Conservation (phyloP, 2,329 filamentous ascomycete genomes). For the Fusarium goolgardi region DNA sequence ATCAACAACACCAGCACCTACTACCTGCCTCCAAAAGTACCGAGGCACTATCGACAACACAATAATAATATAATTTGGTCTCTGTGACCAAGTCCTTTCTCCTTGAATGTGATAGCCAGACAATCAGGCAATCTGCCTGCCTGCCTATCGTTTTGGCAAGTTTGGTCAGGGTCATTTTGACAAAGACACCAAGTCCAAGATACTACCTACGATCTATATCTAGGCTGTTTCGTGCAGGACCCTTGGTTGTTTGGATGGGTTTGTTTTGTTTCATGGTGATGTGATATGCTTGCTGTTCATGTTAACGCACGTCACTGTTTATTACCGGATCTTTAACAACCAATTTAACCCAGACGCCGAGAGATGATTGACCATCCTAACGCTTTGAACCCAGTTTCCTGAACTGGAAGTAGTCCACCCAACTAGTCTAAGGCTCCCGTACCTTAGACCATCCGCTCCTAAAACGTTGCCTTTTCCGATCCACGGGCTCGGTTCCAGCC, state of each 20-base stretch:
- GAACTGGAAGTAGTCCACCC: conserved; percentile 38
- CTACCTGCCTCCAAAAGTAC: not conserved
- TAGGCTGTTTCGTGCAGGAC: conserved; percentile 12
- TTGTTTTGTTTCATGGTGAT: conserved; percentile 8
- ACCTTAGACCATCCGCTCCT: conserved; percentile 32
- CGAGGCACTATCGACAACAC: not conserved
- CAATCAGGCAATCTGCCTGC: not conserved
- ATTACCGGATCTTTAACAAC: conserved; percentile 27
- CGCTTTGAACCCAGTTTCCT: conserved; percentile 42
- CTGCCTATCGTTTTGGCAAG: not conserved
- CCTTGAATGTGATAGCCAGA: not conserved
- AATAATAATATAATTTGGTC: not conserved
- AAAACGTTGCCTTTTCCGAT: conserved; percentile 37
- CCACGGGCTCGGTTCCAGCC: conserved; percentile 30
- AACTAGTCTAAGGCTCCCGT: conserved; percentile 33
- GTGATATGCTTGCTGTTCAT: not conserved
- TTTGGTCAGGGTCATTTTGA: not conserved
- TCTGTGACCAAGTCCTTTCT: not conserved
- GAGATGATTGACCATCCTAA: conserved; percentile 27
- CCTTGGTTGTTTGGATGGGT: conserved; percentile 1
- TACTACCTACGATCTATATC: not conserved
- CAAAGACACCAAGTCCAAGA: conserved; percentile 3
- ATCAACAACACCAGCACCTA: not conserved
- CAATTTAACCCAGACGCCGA: conserved; percentile 38
- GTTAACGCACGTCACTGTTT: conserved; percentile 16